Percentiles rank a stretch among this genome's conserved stretches.
These are phyloP conservation scores for Russula virescens DNA, from an alignment of 768 basidiomycete species.

Conservation along the genomic window DNA sequence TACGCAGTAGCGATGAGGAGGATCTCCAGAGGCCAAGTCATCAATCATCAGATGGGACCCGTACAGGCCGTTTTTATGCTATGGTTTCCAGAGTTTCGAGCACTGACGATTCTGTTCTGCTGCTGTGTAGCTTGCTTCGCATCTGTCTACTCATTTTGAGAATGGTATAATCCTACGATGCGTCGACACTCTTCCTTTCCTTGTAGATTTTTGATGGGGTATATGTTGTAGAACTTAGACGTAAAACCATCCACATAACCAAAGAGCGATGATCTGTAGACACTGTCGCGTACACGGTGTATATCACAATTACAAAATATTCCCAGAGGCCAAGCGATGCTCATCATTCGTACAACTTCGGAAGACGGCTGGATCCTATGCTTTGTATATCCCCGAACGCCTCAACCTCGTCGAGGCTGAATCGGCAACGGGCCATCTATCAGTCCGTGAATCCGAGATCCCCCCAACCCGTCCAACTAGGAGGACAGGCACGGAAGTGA, in stretches of 20 bases:
- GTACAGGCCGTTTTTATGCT: slow-evolving; percentile 26
- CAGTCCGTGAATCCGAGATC: slow-evolving; percentile 53
- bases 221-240: neutral
- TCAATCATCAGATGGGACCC: slow-evolving; percentile 25
- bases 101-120: neutral
- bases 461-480: slow-evolving; percentile 60
- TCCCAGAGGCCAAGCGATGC: neutral
- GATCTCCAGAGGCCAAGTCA: slow-evolving; percentile 33
- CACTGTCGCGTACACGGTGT: neutral
- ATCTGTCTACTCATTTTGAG: neutral
- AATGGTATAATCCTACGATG: neutral
- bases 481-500: slow-evolving; percentile 62
- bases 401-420: neutral
- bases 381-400: neutral
- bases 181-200: too few species aligned
- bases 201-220: neutral
- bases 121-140: slow-evolving; percentile 4
- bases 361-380: neutral
- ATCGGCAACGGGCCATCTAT: neutral
- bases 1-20: slow-evolving; percentile 54
- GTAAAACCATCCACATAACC: neutral
- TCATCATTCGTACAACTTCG: neutral
- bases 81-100: slow-evolving; percentile 23
- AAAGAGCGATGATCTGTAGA: neutral
- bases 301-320: neutral